Evolutionary conservation across 2,329 filamentous ascomycete species (phyloP), one percentile per base, ranked within the genome.

Genomic region (Sporothrix mexicana): DNA sequence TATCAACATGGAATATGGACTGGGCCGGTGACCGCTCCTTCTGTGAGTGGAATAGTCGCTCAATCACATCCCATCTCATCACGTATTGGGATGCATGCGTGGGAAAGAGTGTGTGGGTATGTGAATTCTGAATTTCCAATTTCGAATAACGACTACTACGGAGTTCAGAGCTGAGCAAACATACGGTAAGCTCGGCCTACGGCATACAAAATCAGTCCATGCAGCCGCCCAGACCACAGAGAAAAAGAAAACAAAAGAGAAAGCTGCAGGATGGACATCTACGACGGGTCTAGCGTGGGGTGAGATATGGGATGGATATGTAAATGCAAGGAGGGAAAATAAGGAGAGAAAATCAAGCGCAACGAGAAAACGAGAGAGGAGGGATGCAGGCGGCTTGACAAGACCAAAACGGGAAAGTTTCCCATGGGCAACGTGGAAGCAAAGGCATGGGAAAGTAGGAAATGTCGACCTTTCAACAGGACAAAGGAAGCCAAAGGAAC

Each of bases 241-340:
- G 36, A 20, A 36, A 36, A 36, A 36, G 30, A 36, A 36, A 36
- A 36, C 4, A 36, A 36, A 36, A 36, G 20, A 30, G 43, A 13
- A 15, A 51, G 23, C 61, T 55, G 67, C 67, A 69, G 51, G 51
- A 25, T 55, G 36, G 12, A 69, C 7, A 30, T 30, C 66, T 55
- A 55, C 30, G 51, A 59, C 30, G 51, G 49, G 67, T 59, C 51
- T 69, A 69, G 67, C 67, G 67, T 69, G 36, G 67, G 51, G 45
- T 47, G 49, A 23, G 12, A 55, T 20, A 13, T 9, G 20, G n/a
- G 15, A 51, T 20, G n/a, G 7, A 55, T 20, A 55, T 47, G 61
- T 25, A 66, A 47, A 13, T 66, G 41, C 23, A 25, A 6, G 41
- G 61, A 45, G n/a, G 61, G 13, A 41, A 64, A 45, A 10, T 43